Evolutionary conservation across 352 stramenopile species (phyloP).

Genomic region (Pythium oligandrum): DNA sequence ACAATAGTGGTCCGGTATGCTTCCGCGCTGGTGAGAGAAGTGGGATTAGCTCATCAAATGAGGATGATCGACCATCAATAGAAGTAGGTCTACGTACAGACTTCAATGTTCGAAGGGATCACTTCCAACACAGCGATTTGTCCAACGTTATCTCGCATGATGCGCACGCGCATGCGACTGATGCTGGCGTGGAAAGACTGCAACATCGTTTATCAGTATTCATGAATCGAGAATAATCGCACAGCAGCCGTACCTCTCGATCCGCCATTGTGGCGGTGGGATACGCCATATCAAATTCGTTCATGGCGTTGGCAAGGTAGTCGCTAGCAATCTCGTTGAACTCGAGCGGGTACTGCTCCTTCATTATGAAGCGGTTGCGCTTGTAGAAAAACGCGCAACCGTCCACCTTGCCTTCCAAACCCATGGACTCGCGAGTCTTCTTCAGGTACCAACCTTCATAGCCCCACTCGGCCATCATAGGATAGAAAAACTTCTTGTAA

Average conservation of each 20-base stretch:
- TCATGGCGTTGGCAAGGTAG: conserved; percentile 62
- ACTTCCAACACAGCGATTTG: conserved; percentile 97
- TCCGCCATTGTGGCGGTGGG: conserved; percentile 53
- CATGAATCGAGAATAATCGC: neutral
- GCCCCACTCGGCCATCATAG: conserved; percentile 91
- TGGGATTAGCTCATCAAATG: too few species aligned
- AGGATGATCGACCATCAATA: neutral
- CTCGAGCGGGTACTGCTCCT: conserved; percentile 92
- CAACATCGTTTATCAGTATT: conserved; percentile 4
- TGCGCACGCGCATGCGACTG: conserved; percentile 66
- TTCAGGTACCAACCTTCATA: conserved; percentile 98
- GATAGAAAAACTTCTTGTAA: conserved; percentile 96
- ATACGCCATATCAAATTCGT: conserved; percentile 77
- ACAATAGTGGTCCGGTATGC: conserved; percentile 68
- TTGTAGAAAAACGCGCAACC: conserved; percentile 99
- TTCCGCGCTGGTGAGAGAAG: conserved; percentile 13
- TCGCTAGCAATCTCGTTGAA: conserved; percentile 95
- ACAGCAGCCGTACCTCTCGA: conserved; percentile 33
- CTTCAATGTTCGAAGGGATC: conserved; percentile 76
- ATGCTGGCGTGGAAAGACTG: conserved; percentile 25
- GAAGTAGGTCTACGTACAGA: conserved; percentile 25
- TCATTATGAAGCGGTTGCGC: conserved; percentile 83
- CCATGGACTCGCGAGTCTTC: conserved; percentile 98
- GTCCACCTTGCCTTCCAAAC: conserved; percentile 96
- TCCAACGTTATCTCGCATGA: conserved; percentile 97